phyloP scores from a whole-genome alignment of 176 grass and related monocot genomes.

The Dactylis glomerata region DNA sequence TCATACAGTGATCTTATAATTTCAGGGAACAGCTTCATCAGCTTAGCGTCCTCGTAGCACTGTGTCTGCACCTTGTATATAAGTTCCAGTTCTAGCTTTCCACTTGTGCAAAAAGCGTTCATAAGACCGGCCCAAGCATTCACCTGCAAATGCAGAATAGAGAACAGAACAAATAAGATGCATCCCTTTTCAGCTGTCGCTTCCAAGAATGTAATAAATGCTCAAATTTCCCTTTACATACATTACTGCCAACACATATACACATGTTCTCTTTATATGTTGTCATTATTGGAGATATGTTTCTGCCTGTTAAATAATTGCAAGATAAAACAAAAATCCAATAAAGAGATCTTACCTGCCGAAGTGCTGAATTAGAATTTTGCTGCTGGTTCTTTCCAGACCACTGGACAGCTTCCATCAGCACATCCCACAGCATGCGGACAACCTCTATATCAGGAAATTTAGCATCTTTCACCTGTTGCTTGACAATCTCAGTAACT shows the following conservation, averaged over 20 bases:
- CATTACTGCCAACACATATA: no score
- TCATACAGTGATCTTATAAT: slow-evolving; percentile 93
- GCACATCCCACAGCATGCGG: slow-evolving; percentile 89
- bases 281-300: neutral
- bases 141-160: slow-evolving; percentile 50
- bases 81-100: slow-evolving; percentile 86
- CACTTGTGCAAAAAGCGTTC: slow-evolving; percentile 86
- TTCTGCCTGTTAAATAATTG: neutral
- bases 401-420: slow-evolving; percentile 99
- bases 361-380: slow-evolving; percentile 90
- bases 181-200: neutral
- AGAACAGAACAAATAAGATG: neutral
- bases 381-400: slow-evolving; percentile 99
- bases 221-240: no score
- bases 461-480: slow-evolving; percentile 89
- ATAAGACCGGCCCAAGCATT: slow-evolving; percentile 83
- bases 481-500: slow-evolving; percentile 80
- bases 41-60: slow-evolving; percentile 89
- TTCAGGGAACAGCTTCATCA: slow-evolving; percentile 96
- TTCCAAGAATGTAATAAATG: no score
- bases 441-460: slow-evolving; percentile 93
- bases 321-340: neutral
- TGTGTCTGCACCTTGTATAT: slow-evolving; percentile 94
- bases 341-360: slow-evolving; percentile 51
- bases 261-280: neutral